Conservation (phyloP, 495 filamentous ascomycete species). For the Clohesyomyces aquaticus region DNA sequence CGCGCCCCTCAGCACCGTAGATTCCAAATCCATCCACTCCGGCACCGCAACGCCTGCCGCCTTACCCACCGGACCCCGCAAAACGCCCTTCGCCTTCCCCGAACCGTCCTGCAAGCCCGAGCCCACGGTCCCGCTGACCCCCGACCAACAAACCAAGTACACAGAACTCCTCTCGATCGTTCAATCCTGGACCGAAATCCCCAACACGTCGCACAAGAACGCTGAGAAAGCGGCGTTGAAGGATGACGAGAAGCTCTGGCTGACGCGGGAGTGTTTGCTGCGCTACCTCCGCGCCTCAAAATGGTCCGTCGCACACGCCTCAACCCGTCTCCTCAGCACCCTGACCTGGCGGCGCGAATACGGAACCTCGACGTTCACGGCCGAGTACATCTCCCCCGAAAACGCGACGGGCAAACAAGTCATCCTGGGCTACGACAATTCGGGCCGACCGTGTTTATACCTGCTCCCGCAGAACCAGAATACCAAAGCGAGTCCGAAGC, state of each 20-base stretch:
- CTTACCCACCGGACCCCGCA: conserved; percentile 55
- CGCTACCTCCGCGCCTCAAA: conserved; percentile 93
- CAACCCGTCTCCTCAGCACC: conserved; percentile 75
- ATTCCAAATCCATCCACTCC: background rate
- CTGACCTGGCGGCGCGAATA: conserved; percentile 90
- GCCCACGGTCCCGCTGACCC: conserved; percentile 59
- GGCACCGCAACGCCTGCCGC: background rate
- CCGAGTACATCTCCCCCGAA: conserved; percentile 84
- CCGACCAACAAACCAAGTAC: conserved; percentile 85
- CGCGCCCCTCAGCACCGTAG: background rate
- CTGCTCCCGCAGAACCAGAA: conserved; percentile 89
- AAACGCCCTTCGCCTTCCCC: conserved; percentile 71
- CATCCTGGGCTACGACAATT: conserved; percentile 82
- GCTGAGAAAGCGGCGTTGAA: conserved; percentile 68
- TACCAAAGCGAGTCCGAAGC: conserved; percentile 82
- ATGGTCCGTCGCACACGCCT: conserved; percentile 78
- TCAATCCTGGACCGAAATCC: conserved; percentile 71
- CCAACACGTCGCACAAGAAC: conserved; percentile 59
- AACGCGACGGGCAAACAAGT: conserved; percentile 97
- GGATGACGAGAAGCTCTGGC: conserved; percentile 82
- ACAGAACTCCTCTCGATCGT: conserved; percentile 68
- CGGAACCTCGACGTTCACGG: conserved; percentile 68
- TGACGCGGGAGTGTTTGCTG: conserved; percentile 88
- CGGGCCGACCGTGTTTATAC: conserved; percentile 83
- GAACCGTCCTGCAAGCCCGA: conserved; percentile 58